Conservation (phyloP, 768 basidiomycete genomes). For the Naematelia encephala region DNA sequence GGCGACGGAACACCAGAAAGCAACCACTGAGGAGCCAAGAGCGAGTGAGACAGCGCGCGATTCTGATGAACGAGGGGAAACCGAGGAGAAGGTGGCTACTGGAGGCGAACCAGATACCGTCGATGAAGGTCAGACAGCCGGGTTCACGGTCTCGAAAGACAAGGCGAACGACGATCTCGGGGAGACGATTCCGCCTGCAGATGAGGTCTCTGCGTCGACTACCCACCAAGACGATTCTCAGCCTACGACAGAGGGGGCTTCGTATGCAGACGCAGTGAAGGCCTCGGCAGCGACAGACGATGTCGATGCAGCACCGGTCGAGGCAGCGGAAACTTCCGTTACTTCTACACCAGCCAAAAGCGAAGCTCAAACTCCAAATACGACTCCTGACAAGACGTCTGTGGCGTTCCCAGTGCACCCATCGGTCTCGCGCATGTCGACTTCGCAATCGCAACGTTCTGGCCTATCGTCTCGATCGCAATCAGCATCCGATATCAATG, state of each 20-base stretch:
- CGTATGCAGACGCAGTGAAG: slow-evolving; percentile 12
- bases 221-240: background rate
- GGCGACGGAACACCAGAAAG: background rate
- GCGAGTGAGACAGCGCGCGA: background rate
- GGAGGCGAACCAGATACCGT: background rate
- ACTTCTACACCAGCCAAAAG: background rate
- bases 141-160: background rate
- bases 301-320: background rate
- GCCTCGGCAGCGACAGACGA: background rate
- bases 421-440: slow-evolving; percentile 4
- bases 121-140: background rate
- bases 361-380: too few species aligned
- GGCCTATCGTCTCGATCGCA: slow-evolving; percentile 10
- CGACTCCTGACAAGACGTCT: too few species aligned
- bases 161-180: background rate
- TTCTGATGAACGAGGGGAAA: background rate
- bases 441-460: slow-evolving; percentile 21
- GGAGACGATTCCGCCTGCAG: background rate
- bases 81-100: background rate
- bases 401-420: background rate
- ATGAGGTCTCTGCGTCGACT: background rate
- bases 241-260: background rate
- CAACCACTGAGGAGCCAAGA: background rate
- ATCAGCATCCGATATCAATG: slow-evolving; percentile 13
- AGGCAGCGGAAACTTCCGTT: background rate